Base-by-base conservation (phyloP, 495 filamentous ascomycete species). In the Patellaria atrata region DNA sequence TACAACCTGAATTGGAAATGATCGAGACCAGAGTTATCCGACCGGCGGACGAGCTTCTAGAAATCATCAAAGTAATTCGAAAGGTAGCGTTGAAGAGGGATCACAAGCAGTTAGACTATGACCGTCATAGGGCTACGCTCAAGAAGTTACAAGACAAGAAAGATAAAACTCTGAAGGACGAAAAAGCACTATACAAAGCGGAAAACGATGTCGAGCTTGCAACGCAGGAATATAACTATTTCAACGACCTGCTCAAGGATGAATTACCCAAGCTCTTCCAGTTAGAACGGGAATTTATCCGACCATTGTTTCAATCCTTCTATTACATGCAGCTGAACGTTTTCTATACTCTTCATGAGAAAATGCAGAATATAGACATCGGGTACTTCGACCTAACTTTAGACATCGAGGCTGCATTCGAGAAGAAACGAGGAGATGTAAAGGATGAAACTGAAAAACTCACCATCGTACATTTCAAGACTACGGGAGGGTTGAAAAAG, bases 251-350 rank as follows among this genome's bases (percentile, higher is more conserved):
- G 15, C 69, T 99, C 25, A 96, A 96, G 59, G 79, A 86, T 5
- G 89, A 99, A 57, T 67, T 99, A 25, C 91, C 89, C 21, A 83
- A 85, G 55, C 67, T 99, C 4, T 99, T 99, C 59, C 48, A 56
- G 13, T 72, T 96, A n/a, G 91, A 96, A 56, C 70, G 82, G 38
- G 82, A 99, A 53, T 96, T 99, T 60, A 99, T 99, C 57, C 77
- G 78, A 38, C 89, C 89, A 10, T 68, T 99, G 5, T 99, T 99
- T 68, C 91, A 94, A 49, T 92, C 84, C 21, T 99, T 96, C 64
- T 99, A 99, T 61, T 99, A 99, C 65, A 96, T 99, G 91, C 89
- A 99, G 56, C 71, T 99, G 36, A 99, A 99, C 56, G 85, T 99
- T 41, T 99, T 96, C 60, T 99, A 99, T 58, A 96, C 91, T 1